Evolutionary conservation across 1,284 basidiomycete species (phyloP).

Genomic region (Ceratobasidium sp.): DNA sequence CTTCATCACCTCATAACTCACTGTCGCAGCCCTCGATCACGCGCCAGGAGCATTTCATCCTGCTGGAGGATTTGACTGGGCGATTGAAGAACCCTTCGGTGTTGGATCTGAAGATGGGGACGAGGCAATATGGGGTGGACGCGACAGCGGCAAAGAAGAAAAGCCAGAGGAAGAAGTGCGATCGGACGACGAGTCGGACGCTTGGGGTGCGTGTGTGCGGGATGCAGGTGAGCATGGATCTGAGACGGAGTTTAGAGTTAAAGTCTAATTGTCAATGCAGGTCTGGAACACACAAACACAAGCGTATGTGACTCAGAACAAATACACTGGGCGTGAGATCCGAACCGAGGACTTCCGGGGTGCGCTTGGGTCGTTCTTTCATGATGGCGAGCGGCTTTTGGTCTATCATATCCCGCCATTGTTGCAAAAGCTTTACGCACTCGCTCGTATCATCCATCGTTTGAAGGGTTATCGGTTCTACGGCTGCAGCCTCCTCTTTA

Average conservation of each 20-base stretch:
- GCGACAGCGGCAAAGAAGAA: constrained; percentile 94
- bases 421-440: constrained; percentile 92
- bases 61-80: constrained; percentile 99
- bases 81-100: constrained; percentile 95
- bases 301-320: constrained; percentile 93
- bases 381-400: constrained; percentile 86
- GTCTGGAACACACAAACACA: constrained; percentile 90
- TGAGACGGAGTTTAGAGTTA: background rate
- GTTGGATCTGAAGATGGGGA: constrained; percentile 99
- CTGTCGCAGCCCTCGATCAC: constrained; percentile 62
- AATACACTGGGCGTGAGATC: constrained; percentile 95
- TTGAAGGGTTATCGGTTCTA: constrained; percentile 97
- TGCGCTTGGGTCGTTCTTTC: constrained; percentile 86
- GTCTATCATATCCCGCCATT: constrained; percentile 93
- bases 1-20: constrained; percentile 47
- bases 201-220: constrained; percentile 96
- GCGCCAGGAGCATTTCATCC: constrained; percentile 96
- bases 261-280: constrained; percentile 60
- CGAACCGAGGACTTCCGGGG: constrained; percentile 86
- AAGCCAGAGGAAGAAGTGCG: constrained; percentile 98
- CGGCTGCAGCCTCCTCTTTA: constrained; percentile 95
- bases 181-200: constrained; percentile 91
- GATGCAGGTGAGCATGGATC: constrained; percentile 86
- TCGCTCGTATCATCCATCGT: constrained; percentile 90
- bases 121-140: constrained; percentile 97